phyloP scores from a whole-genome alignment of 2,329 filamentous ascomycete genomes.

The Cyphellophora europaea region DNA sequence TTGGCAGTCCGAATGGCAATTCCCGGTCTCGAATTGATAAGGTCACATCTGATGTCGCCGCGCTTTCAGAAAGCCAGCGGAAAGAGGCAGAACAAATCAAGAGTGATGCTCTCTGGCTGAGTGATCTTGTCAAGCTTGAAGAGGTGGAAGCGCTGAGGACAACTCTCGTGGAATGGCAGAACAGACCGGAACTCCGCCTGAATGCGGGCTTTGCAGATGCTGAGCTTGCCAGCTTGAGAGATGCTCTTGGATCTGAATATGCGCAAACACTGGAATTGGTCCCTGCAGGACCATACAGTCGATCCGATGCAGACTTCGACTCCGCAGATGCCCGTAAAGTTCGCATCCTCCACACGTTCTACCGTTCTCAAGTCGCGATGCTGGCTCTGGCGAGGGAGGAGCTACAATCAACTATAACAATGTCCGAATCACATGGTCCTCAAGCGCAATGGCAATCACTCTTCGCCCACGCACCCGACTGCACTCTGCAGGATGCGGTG shows the following conservation, averaged over 20 bases:
- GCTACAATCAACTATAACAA: neutral
- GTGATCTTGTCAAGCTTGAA: constrained; percentile 66
- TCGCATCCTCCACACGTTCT: neutral
- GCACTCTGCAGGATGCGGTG: neutral
- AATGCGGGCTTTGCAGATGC: constrained; percentile 65
- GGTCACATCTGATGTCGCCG: constrained; percentile 78
- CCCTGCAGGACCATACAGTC: constrained; percentile 10
- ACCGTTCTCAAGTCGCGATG: neutral
- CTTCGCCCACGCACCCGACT: neutral
- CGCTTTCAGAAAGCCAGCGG: constrained; percentile 55
- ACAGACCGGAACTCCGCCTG: constrained; percentile 63
- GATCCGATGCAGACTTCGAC: constrained; percentile 42
- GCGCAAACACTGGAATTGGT: constrained; percentile 45
- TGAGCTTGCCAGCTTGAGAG: constrained; percentile 66
- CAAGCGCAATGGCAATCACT: neutral
- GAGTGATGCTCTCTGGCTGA: constrained; percentile 77
- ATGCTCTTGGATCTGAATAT: constrained; percentile 58
- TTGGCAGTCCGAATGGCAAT: constrained; percentile 7
- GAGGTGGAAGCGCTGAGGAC: constrained; percentile 74
- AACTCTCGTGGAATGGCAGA: constrained; percentile 75
- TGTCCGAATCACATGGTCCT: too few relatives aligned
- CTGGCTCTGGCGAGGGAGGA: neutral
- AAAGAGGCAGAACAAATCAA: constrained; percentile 74
- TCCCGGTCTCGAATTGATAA: constrained; percentile 68
- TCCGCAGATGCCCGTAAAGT: constrained; percentile 42